Evolutionary conservation across 805 yeast species (phyloP).

Genomic region (Pichia phayaonensis): DNA sequence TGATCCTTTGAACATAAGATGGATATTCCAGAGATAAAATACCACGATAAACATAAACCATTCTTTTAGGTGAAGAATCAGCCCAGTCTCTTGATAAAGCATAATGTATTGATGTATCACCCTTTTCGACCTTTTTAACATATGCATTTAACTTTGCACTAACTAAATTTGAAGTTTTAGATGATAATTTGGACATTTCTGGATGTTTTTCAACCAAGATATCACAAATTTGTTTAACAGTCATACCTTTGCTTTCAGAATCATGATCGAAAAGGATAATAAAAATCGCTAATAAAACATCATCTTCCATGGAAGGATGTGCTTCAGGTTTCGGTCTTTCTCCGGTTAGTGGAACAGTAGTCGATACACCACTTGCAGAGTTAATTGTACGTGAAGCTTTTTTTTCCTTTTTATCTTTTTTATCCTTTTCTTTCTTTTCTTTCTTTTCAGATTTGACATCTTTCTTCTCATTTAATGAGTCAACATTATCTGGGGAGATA

Average conservation of each 20-base stretch:
- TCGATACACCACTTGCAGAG: constrained; percentile 65
- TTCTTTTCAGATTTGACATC: constrained; percentile 12
- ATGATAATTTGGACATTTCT: constrained; percentile 72
- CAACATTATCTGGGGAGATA: constrained; percentile 30
- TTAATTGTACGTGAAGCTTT: constrained; percentile 35
- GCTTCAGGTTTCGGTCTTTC: constrained; percentile 65
- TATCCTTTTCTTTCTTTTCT: constrained; percentile 20
- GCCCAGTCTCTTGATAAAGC: constrained; percentile 87
- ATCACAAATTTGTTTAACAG: constrained; percentile 85
- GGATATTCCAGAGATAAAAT: constrained; percentile 68
- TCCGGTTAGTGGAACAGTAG: constrained; percentile 76
- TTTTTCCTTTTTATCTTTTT: constrained; percentile 24
- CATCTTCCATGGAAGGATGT: constrained; percentile 59
- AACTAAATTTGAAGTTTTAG: constrained; percentile 74
- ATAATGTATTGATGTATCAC: constrained; percentile 63
- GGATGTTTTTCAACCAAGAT: constrained; percentile 67
- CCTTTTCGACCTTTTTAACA: constrained; percentile 74
- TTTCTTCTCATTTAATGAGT: constrained; percentile 16
- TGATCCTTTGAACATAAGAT: constrained; percentile 58
- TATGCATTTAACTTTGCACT: constrained; percentile 80
- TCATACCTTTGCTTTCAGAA: constrained; percentile 67
- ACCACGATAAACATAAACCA: constrained; percentile 84
- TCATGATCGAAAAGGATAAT: constrained; percentile 64
- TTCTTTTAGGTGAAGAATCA: constrained; percentile 79
- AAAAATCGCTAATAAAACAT: constrained; percentile 69